These are phyloP conservation scores for Prunus yedoensis DNA, from an alignment of 331 rosid genomes.

Conservation along the genomic window DNA sequence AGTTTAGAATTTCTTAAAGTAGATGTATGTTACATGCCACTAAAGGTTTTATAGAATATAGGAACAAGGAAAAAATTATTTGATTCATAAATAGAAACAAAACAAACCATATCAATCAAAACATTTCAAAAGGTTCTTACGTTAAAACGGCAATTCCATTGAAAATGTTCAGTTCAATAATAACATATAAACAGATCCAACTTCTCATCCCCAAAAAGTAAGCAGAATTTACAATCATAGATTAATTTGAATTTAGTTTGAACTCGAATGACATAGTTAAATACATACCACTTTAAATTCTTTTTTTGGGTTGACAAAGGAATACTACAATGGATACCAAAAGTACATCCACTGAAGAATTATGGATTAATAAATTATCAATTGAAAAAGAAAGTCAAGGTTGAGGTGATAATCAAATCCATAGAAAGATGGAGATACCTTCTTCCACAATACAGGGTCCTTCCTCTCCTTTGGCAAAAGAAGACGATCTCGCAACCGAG, in stretches of 20 bases:
- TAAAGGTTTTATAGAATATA: too few relatives aligned
- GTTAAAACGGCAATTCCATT: slow-evolving; percentile 1
- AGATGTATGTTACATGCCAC: neutral
- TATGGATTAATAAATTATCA: neutral
- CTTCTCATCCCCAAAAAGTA: slow-evolving; percentile 16
- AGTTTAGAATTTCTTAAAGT: neutral
- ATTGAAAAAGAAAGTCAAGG: neutral
- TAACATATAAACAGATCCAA: slow-evolving; percentile 22
- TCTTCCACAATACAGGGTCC: slow-evolving; percentile 69
- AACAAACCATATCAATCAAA: slow-evolving; percentile 1
- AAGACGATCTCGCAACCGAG: slow-evolving; percentile 85
- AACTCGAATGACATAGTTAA: neutral
- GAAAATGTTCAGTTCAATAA: neutral
- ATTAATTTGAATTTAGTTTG: slow-evolving; percentile 15
- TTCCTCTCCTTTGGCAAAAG: slow-evolving; percentile 90
- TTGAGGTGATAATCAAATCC: slow-evolving; percentile 7
- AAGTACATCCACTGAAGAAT: neutral
- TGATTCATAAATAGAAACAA: neutral
- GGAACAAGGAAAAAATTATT: too few relatives aligned
- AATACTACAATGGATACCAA: neutral
- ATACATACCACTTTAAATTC: too few relatives aligned
- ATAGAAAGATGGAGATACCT: slow-evolving; percentile 41
- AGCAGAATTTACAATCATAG: slow-evolving; percentile 6
- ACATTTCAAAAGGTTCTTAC: neutral
- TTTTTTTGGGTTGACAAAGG: too few relatives aligned